Base-by-base conservation (phyloP, 2,329 filamentous ascomycete species). In the Colletotrichum nymphaeae region DNA sequence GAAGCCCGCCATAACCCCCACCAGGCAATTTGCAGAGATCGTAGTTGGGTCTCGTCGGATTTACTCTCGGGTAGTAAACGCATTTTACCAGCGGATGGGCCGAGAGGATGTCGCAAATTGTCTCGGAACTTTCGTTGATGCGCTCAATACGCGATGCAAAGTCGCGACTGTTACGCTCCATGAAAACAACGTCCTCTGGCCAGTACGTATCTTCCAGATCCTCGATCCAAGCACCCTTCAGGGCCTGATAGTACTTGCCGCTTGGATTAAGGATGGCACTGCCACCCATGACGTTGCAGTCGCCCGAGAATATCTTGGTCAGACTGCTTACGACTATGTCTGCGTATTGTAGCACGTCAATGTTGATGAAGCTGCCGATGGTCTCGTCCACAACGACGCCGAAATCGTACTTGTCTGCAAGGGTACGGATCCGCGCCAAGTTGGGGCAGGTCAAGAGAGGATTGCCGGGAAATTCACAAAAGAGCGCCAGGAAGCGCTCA, bases 201-300 rank as follows among this genome's bases (percentile, higher is more conserved):
- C 97, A 99, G 81, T 97, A 95, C 67, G 94, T 95, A 81, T 98
- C 95, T 83, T 97, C 94, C 80, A 93, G 97, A 56, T 93, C 90
- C 9, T 82, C 81, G 5, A 84, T 83, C 80, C 94, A 90, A n/a
- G 88, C 86, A 5, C 85, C 80, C 80, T 95, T 96, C n/a, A 99
- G 83, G 0, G 84, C 77, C 3, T 81, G 68, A 81, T 98, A 98
- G 83, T 93, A 93, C 58, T 85, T 90, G n/a, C 92, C 86, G 69
- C 92, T 89, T 0, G 90, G 90, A 78, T 92, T 92, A 58, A 92
- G 80, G 67, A 92, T 89, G 58, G 88, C 84, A 76, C 92, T 93
- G 69, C 97, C 97, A 72, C 95, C 97, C 96, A 98, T 98, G 76
- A 99, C 97, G 82, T 99, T 98, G 82, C 94, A 97, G 83, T 98